Base-by-base conservation (phyloP, 495 filamentous ascomycete species). In the Aspergillus leporis region DNA sequence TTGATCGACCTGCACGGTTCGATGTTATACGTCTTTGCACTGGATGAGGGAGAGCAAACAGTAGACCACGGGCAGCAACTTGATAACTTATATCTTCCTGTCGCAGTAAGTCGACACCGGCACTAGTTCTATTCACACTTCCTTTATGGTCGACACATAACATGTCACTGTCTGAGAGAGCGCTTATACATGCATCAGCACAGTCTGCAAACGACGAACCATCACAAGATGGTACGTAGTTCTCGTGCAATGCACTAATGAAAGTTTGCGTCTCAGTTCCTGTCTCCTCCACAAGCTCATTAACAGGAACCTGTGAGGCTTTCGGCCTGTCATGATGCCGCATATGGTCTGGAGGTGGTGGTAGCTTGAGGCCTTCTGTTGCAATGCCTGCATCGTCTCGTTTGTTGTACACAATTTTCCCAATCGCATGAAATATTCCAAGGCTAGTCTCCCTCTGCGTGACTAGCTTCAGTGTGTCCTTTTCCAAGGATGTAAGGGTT, bases 11-110 rank as follows among this genome's bases (percentile, higher is more conserved):
- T 73, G 71, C 63, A 16, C 50, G 30, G 2, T 19, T 51, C 7
- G 80, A 73, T 3, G 70, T n/a, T 16, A 41, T 32, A 62, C 74
- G 75, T 53, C 94, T 78, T 62, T 88, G 91, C 5, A 97, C 94
- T 0, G 93, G 93, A 56, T 80, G 84, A 16, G 94, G 94, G 21
- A 99, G 81, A 13, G 85, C 85, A 66, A 96, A 91, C 1, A 95
- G 71, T 34, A 97, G 67, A 2, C 95, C 92, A 7, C 92, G 85
- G 3, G 93, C 87, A 23, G 90, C 91, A 49, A 91, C 83, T 56
- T 98, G 92, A 62, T 96, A 97, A 34, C 87, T 84, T 55, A 97
- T 90, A 64, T 99, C 94, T 51, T 96, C 91, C 70, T 96, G 92
- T 23, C 93, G 86, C 2, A 98, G 71, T 32, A 82, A 75, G 60